Evolutionary conservation across 306 rosid genomes (phyloP), one percentile per base, ranked within the genome.

Genomic region (Malus asiatica): DNA sequence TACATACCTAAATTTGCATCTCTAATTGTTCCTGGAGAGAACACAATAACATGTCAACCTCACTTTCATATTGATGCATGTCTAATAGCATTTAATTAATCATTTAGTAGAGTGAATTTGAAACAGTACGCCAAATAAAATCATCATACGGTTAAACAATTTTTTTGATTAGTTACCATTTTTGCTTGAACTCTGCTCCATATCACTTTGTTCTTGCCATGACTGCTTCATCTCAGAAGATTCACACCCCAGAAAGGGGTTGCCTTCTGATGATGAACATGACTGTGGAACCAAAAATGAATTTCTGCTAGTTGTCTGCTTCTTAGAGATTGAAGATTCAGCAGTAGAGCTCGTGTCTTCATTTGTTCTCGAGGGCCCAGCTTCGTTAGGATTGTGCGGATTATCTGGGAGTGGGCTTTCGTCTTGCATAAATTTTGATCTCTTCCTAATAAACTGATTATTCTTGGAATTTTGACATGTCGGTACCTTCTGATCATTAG

Each of bases 401-500:
- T 78, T 70, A 74, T 60, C 78, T 25, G 55, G 79, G 61, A 72
- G 73, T 61, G 76, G 82, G 69, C 68, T 82, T 69, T 76, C 83
- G 64, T 75, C 98, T 76, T 70, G 78, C 77, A 77, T 30, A 46
- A 63, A 55, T 46, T 82, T 86, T 15, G 84, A n/a, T 77, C 97
- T 89, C 86, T 94, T 91, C 81, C 80, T 81, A 61, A 38, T 81
- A 51, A 73, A 74, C 16, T 73, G 72, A 13, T 67, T 79, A 44
- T 62, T 76, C 80, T 81, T 80, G 45, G 81, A 78, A 78, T 80
- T 79, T 46, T 78, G 92, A 70, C 83, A 74, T 20, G 90, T 85
- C 3, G 97, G 98, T 61, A 95, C 98, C 85, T 77, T 90, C 86
- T 95, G 98, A 86, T 95, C 98, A 84, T 95, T 92, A 20, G 92